Conservation (phyloP, 306 rosid species). For the Hippophae gyantsensis region DNA sequence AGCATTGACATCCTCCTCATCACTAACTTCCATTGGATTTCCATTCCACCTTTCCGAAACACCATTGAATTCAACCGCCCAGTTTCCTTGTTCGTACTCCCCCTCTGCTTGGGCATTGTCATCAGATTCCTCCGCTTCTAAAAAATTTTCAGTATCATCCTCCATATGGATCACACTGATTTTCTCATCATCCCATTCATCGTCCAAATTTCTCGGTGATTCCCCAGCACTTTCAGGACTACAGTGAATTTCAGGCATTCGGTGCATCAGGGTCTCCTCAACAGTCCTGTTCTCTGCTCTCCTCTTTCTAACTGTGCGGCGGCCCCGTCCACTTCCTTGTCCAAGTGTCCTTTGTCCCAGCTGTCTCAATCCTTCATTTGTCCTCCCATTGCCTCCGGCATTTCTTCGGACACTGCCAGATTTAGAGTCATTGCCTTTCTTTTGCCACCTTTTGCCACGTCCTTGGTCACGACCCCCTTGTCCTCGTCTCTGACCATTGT, state of each 20-base stretch:
- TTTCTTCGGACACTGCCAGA: constrained; percentile 29
- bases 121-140: constrained; percentile 71
- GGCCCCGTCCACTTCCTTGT: constrained; percentile 73
- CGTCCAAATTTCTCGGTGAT: constrained; percentile 48
- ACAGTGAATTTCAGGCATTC: constrained; percentile 19
- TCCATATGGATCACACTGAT: constrained; percentile 35
- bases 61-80: constrained; percentile 68
- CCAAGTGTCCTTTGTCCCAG: constrained; percentile 44
- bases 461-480: constrained; percentile 62
- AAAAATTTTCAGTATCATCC: constrained; percentile 33
- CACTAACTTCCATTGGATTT: constrained; percentile 49
- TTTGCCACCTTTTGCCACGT: constrained; percentile 54
- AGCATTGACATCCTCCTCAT: constrained; percentile 66
- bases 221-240: constrained; percentile 48
- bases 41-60: constrained; percentile 54
- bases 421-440: constrained; percentile 38
- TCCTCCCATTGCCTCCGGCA: constrained; percentile 32
- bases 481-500: constrained; percentile 56
- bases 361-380: constrained; percentile 42
- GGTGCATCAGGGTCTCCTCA: constrained; percentile 45
- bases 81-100: constrained; percentile 69
- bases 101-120: constrained; percentile 69
- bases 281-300: constrained; percentile 60
- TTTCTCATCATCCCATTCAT: constrained; percentile 74
- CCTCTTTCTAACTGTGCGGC: constrained; percentile 77